Conservation (phyloP, 176 grass and related monocot species). For the Pontederia crassipes region DNA sequence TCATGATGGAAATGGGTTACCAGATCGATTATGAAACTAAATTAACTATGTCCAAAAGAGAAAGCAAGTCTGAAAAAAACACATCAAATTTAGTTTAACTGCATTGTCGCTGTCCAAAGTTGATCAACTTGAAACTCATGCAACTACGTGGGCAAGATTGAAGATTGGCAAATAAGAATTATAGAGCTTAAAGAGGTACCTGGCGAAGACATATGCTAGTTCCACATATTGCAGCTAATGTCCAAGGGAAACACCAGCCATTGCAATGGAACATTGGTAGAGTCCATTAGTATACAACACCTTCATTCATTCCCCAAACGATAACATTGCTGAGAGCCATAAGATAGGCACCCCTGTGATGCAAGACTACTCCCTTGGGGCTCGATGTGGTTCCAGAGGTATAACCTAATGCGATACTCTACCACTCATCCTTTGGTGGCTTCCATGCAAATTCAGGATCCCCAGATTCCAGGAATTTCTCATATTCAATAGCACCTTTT, state of each 20-base stretch:
- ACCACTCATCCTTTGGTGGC: conserved; percentile 81
- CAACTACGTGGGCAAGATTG: background rate
- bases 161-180: background rate
- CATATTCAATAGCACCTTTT: conserved; percentile 72
- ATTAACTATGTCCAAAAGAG: too few species aligned
- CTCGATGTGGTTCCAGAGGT: conserved; percentile 81
- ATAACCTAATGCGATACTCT: conserved; percentile 79
- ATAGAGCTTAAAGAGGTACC: conserved; percentile 25
- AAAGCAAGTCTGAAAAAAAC: too few species aligned
- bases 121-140: background rate
- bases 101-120: too few species aligned
- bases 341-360: conserved; percentile 87
- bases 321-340: conserved; percentile 62
- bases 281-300: conserved; percentile 71
- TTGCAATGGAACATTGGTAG: conserved; percentile 97
- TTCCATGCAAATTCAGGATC: conserved; percentile 69
- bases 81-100: too few species aligned
- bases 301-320: conserved; percentile 70
- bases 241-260: conserved; percentile 87
- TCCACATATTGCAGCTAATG: conserved; percentile 63
- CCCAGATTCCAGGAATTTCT: conserved; percentile 59
- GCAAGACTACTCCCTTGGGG: conserved; percentile 81
- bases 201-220: conserved; percentile 97
- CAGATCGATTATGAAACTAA: too few species aligned
- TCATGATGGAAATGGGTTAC: too few species aligned